phyloP scores from a whole-genome alignment of 148 eudicot genomes.

The Persicaria tinctoria region DNA sequence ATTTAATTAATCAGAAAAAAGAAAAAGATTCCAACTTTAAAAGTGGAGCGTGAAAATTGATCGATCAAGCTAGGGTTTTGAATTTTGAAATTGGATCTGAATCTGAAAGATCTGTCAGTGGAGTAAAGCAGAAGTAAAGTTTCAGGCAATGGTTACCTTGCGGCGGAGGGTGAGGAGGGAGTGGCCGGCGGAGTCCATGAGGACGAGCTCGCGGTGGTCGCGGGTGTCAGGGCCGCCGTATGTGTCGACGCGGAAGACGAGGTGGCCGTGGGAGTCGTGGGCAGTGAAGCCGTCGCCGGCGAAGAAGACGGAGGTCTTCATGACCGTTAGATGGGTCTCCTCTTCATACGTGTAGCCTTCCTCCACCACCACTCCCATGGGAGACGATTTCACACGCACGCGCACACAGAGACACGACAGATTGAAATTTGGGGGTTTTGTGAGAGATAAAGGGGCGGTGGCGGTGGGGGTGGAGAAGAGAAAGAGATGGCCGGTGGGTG shows the following conservation, averaged over 20 bases:
- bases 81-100: slow-evolving; percentile 4
- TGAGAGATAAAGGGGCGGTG: not conserved
- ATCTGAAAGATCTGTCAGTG: not conserved
- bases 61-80: not conserved
- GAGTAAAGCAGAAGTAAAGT: not conserved
- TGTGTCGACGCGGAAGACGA: slow-evolving; percentile 77
- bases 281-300: slow-evolving; percentile 77
- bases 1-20: not conserved
- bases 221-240: slow-evolving; percentile 52
- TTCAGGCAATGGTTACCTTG: slow-evolving; percentile 36
- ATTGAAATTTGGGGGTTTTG: not conserved
- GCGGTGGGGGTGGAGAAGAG: too few species aligned
- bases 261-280: slow-evolving; percentile 53
- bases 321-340: slow-evolving; percentile 42
- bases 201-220: slow-evolving; percentile 58
- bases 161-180: slow-evolving; percentile 92
- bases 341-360: not conserved
- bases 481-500: too few species aligned
- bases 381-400: too few species aligned
- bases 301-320: slow-evolving; percentile 64
- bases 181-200: slow-evolving; percentile 66
- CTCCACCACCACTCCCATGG: slow-evolving; percentile 6
- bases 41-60: not conserved
- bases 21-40: not conserved
- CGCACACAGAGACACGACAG: not conserved